Conservation (phyloP, 371 early-diverging fungal genomes). For the Smittium culicis region DNA sequence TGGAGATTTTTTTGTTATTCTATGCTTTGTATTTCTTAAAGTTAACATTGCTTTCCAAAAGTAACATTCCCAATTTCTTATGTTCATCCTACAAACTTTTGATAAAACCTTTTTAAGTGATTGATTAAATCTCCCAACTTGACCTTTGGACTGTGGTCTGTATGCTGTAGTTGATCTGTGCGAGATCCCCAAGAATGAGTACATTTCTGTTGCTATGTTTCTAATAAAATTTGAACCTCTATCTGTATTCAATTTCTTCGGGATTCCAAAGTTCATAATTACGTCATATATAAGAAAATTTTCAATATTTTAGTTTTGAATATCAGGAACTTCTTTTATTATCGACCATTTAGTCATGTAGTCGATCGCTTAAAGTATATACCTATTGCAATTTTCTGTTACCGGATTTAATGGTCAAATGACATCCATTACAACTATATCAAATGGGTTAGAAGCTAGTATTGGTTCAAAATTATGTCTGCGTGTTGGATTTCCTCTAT, state of each 20-base stretch:
- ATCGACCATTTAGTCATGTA: constrained; percentile 8
- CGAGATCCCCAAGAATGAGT: neutral
- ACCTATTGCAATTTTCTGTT: neutral
- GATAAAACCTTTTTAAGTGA: constrained; percentile 5
- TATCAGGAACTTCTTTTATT: constrained; percentile 7
- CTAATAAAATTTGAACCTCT: constrained; percentile 10
- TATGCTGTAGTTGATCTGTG: constrained; percentile 12
- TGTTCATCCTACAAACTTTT: too few species aligned
- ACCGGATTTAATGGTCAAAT: constrained; percentile 11
- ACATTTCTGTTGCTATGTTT: neutral
- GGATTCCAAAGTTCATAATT: constrained; percentile 10
- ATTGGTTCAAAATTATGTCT: constrained; percentile 6
- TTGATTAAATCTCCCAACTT: constrained; percentile 11
- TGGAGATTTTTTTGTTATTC: too few species aligned
- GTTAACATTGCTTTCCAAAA: too few species aligned
- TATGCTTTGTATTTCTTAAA: too few species aligned
- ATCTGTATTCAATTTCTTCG: constrained; percentile 9
- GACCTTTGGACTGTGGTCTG: constrained; percentile 10
- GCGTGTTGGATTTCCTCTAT: neutral
- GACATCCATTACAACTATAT: constrained; percentile 6
- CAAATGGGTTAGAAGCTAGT: constrained; percentile 1
- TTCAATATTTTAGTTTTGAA: neutral
- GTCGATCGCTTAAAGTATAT: constrained; percentile 6
- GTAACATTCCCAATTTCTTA: too few species aligned
- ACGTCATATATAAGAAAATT: constrained; percentile 8